Conservation (phyloP, 1,139 yeast species). For the Yamadazyma atmosphaerica region DNA sequence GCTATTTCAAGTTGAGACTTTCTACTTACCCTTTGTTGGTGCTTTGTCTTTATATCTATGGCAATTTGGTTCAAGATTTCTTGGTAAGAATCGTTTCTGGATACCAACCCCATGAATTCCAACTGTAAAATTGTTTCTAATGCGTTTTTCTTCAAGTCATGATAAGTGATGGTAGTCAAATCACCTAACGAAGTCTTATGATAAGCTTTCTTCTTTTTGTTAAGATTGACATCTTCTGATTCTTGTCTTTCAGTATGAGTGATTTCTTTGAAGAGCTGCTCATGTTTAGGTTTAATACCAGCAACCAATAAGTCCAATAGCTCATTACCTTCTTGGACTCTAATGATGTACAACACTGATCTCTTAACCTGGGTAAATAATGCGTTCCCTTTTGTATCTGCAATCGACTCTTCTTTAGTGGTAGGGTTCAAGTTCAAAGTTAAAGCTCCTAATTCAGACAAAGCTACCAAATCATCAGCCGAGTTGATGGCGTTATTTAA, state of each 20-base stretch:
- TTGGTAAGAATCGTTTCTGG: constrained; percentile 75
- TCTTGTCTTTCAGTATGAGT: constrained; percentile 49
- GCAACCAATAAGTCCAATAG: constrained; percentile 73
- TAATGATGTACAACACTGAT: constrained; percentile 73
- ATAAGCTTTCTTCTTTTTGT: constrained; percentile 35
- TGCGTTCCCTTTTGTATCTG: constrained; percentile 49
- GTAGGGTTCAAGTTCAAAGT: constrained; percentile 52
- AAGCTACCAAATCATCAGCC: constrained; percentile 40
- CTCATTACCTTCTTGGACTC: constrained; percentile 76
- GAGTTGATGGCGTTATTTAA: constrained; percentile 37
- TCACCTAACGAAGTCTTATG: constrained; percentile 51
- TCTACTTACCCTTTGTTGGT: constrained; percentile 64
- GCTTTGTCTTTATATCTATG: constrained; percentile 77
- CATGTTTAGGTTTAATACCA: constrained; percentile 70
- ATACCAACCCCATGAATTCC: constrained; percentile 66
- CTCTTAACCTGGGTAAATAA: constrained; percentile 80
- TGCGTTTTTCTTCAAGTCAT: constrained; percentile 75
- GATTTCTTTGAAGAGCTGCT: constrained; percentile 57
- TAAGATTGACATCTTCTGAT: constrained; percentile 17
- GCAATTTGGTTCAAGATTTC: constrained; percentile 81
- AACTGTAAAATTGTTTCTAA: constrained; percentile 75
- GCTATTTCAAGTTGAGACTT: constrained; percentile 63
- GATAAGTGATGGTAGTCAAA: constrained; percentile 58
- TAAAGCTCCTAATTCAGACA: constrained; percentile 42
- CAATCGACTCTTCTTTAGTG: constrained; percentile 44